Evolutionary conservation across 2,329 filamentous ascomycete genomes (phyloP), one percentile per base, ranked within the genome.

Genomic region (Colletotrichum tabaci): DNA sequence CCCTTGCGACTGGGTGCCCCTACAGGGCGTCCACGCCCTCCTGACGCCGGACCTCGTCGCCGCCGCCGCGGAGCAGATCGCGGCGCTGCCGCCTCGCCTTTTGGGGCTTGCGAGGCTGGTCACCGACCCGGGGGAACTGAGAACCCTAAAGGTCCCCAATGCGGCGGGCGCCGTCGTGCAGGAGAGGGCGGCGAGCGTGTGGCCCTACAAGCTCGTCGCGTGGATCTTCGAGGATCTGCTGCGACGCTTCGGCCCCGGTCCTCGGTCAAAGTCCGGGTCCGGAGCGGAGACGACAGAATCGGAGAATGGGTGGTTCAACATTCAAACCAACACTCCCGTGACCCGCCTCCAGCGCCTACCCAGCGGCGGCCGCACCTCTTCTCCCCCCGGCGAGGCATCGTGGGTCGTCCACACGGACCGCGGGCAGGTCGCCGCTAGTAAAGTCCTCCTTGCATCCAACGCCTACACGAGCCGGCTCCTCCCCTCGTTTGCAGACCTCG

Each of bases 191-290:
- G 93, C 91, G 0, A 90, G 90, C 75, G 79, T 94, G 56, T 95
- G 93, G 93, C 94, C 94, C 0, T 97, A 97, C 81, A 97, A 96
- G 82, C 88, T 97, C 21, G 91, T 97, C 2, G 85, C 90, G 1
- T 92, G 90, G 81, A 86, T 95, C 0, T 82, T 97, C 0, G 89
- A 93, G 77, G 80, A 84, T 10, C 86, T 94, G 0, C 77, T 89
- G 1, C 73, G 67, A 38, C 75, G 74, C 61, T 77, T 80, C 69
- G 74, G 53, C 3, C 35, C 35, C 12, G 84, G 35, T 38, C 35
- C 35, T 38, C 35, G 21, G 79, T 40, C 30, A 30, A 38, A 15
- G n/a, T n/a, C n/a, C 18, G 21, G 21, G 21, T 4, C 21, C 21
- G 35, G 80, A 2, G 81, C 78, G 2, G 50, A 46, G 42, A 16